Evolutionary conservation across 108 stramenopile genomes (phyloP), one percentile per base, ranked within the genome.

Genomic region (Pseudonitzschia multistriata): DNA sequence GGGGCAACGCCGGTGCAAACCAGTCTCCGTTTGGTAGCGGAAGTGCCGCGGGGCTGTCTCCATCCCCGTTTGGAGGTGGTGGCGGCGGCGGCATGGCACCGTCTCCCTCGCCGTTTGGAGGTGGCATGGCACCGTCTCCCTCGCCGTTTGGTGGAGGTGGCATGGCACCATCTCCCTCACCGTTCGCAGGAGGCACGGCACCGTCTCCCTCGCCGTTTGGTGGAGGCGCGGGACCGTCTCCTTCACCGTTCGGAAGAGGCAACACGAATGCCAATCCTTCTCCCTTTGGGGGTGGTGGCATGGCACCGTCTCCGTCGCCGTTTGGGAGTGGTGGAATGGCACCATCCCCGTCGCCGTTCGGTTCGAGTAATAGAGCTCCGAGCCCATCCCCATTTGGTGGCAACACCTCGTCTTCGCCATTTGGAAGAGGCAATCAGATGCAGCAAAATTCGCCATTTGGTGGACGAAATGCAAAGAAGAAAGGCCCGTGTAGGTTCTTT

Each of bases 401-500:
- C 28, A 13, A 29, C 59, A 25, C 29, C 14, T 24, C 31, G 8
- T 4, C 40, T 59, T 54, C 61, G 33, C 49, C 57, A 11, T 62
- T 67, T 56, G 66, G 63, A 37, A 57, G 55, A 59, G 67, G 68
- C 36, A 65, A 64, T 60, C 10, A 31, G 3, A 63, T 21, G 22
- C 27, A 52, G 29, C 48, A 66, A 15, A 34, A 39, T 35, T 50
- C 57, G 17, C 67, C 72, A 24, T 79, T 79, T 68, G 74, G 73
- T 68, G 66, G 65, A 5, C 68, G 69, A 24, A 28, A 42, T n/a
- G 70, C 56, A 5, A 47, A 52, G 25, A 63, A 65, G 17, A 71
- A 71, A 33, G 76, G 70, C 48, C 87, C 81, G 3, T 92, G 91
- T 69, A 85, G 79, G 73, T 93, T 85, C 63, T 93, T 88, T 70